Evolutionary conservation across 2,329 filamentous ascomycete species (phyloP), one percentile per base, ranked within the genome.

Genomic region (Cladosporium sp.): DNA sequence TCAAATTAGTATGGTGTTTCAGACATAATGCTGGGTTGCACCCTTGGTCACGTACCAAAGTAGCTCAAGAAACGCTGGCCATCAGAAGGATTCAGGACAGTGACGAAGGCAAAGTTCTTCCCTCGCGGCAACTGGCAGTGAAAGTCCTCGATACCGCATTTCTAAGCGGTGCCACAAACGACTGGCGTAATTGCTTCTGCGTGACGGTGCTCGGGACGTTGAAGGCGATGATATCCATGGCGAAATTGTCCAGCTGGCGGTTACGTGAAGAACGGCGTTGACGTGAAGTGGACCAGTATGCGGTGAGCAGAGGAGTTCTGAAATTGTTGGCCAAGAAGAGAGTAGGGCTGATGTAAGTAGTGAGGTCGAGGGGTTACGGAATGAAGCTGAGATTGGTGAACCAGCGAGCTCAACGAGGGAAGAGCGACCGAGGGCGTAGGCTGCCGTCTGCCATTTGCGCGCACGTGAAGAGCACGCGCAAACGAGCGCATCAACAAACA

Each of bases 181-280:
- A 80, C 0, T 76, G 69, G 18, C 75, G 73, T 12, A 86, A 68
- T 49, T 80, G 76, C 32, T 80, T 76, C 18, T 80, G 74, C 11
- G 80, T 84, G 32, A 78, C 72, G 24, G 80, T 73, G 2, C 70
- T 38, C 1, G 82, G 81, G 0, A 86, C 70, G 59, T 80, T 79
- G 14, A 73, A 72, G 11, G 84, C 72, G 70, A 82, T 79, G 38
- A 85, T 76, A 65, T 85, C 82, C 83, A 85, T 84, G 67, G 24
- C 7, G 24, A 14, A 21, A 7, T n/a, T 4, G 28, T n/a, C 28
- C 4, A 55, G 52, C 10, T n/a, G n/a, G 7, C 21, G n/a, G 2
- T 11, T n/a, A 5, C 10, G 8, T 12, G 41, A 12, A 47, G 7
- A 24, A 47, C 10, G 8, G 3, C 41, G n/a, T 21, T 24, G 8